A percentile compares a stretch with the other conserved stretches of the same genome.
These are phyloP conservation scores for Epichloe uncinata DNA, from an alignment of 2,329 filamentous ascomycete species.

Conservation along the genomic window DNA sequence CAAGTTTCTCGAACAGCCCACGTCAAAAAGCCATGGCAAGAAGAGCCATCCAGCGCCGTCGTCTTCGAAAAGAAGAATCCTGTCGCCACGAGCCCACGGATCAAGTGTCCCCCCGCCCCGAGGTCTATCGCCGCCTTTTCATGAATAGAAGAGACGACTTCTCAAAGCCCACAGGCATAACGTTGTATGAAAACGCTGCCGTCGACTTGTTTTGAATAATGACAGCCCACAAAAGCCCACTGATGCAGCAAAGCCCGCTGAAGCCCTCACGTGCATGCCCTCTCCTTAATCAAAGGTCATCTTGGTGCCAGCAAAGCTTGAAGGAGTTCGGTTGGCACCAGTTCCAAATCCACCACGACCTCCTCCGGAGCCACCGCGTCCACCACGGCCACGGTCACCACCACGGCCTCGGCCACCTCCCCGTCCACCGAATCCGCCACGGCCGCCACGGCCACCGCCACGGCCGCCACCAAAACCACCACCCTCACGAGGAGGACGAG, in stretches of 20 bases:
- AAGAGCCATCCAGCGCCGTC: slow-evolving; percentile 18
- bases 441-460: slow-evolving; percentile 35
- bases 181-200: slow-evolving; percentile 14
- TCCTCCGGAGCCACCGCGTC: slow-evolving; percentile 37
- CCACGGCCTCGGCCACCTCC: slow-evolving; percentile 22
- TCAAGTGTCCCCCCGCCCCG: slow-evolving; percentile 33
- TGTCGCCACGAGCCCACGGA: slow-evolving; percentile 25
- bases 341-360: slow-evolving; percentile 39
- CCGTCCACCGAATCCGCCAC: slow-evolving; percentile 28
- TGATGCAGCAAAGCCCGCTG: slow-evolving; percentile 27
- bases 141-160: slow-evolving; percentile 33
- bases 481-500: slow-evolving; percentile 48
- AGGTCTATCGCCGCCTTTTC: slow-evolving; percentile 37
- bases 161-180: slow-evolving; percentile 37
- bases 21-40: slow-evolving; percentile 16
- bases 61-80: slow-evolving; percentile 2
- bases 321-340: slow-evolving; percentile 30
- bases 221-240: slow-evolving; percentile 41
- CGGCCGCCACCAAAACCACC: slow-evolving; percentile 37
- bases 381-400: slow-evolving; percentile 28
- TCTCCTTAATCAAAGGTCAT: slow-evolving; percentile 46
- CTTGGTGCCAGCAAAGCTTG: slow-evolving; percentile 56
- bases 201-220: slow-evolving; percentile 31
- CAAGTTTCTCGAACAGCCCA: slow-evolving; percentile 14
- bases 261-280: slow-evolving; percentile 27